Evolutionary conservation across 495 filamentous ascomycete species (phyloP).

Genomic region (Tricharina praecox): DNA sequence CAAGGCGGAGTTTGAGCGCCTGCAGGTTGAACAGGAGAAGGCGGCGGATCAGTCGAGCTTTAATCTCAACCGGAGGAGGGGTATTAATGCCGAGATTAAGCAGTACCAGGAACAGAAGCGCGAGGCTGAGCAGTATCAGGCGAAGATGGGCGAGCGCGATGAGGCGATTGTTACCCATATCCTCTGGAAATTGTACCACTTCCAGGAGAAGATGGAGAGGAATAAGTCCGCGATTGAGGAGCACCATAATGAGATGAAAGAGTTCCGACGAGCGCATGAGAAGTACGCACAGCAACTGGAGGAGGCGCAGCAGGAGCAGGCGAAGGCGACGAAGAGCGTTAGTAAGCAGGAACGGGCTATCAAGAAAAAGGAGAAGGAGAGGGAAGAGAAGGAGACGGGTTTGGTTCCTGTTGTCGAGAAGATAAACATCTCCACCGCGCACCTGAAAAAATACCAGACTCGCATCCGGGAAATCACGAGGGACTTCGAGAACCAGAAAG

Average conservation of each 20-base stretch:
- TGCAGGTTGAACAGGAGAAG: conserved; percentile 70
- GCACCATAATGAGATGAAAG: conserved; percentile 91
- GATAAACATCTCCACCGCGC: conserved; percentile 58
- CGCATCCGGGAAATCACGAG: conserved; percentile 54
- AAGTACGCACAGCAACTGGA: conserved; percentile 70
- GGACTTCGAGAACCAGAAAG: conserved; percentile 52
- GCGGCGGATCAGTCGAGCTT: conserved; percentile 74
- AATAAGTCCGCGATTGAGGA: conserved; percentile 81
- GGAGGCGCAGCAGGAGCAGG: conserved; percentile 71
- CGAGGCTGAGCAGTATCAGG: conserved; percentile 80
- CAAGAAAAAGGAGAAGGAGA: conserved; percentile 68
- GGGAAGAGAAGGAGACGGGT: conserved; percentile 68
- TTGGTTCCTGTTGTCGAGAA: conserved; percentile 87
- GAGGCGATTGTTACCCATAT: conserved; percentile 87
- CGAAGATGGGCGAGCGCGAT: conserved; percentile 75
- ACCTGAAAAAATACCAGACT: conserved; percentile 46
- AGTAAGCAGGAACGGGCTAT: conserved; percentile 67
- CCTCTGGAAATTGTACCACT: conserved; percentile 92
- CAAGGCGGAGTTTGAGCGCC: conserved; percentile 82
- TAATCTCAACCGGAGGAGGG: conserved; percentile 71
- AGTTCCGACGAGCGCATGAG: conserved; percentile 72
- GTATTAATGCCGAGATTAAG: conserved; percentile 95
- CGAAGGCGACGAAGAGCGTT: conserved; percentile 61
- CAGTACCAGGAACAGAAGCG: conserved; percentile 94
- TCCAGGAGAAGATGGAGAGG: conserved; percentile 80